These are phyloP conservation scores for Cichorium intybus DNA, from an alignment of 140 eudicot species.

Conservation along the genomic window DNA sequence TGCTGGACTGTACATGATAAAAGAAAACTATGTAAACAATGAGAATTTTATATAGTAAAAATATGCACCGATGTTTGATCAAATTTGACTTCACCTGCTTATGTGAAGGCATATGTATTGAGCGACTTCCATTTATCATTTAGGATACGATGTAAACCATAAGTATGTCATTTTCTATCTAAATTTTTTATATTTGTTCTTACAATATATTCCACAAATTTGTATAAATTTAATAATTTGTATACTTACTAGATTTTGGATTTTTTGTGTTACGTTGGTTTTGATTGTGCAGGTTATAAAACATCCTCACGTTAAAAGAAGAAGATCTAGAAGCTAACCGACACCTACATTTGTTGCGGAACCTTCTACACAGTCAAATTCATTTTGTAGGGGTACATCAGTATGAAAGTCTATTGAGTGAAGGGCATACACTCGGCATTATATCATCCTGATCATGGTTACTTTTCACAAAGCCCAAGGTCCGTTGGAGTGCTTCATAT, in stretches of 20 bases:
- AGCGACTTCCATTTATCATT: constrained; percentile 94
- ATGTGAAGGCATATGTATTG: constrained; percentile 76
- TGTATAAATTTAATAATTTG: too few species aligned
- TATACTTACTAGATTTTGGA: neutral
- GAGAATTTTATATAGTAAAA: too few species aligned
- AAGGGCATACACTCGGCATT: constrained; percentile 51
- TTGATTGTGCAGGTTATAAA: constrained; percentile 65
- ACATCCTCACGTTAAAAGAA: constrained; percentile 56
- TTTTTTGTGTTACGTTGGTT: constrained; percentile 4
- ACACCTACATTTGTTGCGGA: constrained; percentile 87
- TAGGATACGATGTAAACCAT: constrained; percentile 84
- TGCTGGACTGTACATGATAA: too few species aligned
- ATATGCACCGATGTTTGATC: too few species aligned
- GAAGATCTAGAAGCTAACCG: constrained; percentile 69
- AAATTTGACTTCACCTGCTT: too few species aligned
- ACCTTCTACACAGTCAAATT: constrained; percentile 87
- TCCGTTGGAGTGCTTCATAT: constrained; percentile 87
- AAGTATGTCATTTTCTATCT: constrained; percentile 44
- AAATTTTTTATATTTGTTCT: neutral
- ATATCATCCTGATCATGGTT: constrained; percentile 72
- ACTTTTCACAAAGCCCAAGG: constrained; percentile 68
- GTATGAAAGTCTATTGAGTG: constrained; percentile 41
- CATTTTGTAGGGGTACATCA: constrained; percentile 98
- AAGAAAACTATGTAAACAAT: too few species aligned
- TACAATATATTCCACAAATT: too few species aligned